Evolutionary conservation across 208 protist genomes (phyloP).

Genomic region (Leishmania aethiopica): DNA sequence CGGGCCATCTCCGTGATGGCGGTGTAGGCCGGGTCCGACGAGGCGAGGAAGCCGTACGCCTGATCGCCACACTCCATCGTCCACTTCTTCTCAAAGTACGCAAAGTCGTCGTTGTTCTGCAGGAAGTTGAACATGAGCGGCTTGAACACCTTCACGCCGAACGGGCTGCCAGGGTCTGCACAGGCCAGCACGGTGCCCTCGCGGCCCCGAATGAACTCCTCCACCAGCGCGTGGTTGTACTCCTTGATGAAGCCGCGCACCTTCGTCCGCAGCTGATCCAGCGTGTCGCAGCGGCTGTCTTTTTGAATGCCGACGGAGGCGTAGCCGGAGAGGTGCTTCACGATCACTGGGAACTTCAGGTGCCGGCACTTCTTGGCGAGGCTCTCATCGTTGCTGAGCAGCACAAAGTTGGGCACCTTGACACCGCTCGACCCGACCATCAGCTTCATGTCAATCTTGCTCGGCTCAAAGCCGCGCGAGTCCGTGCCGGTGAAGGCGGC

Average conservation of each 20-base stretch:
- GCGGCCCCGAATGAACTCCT: slow-evolving; percentile 87
- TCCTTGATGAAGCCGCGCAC: slow-evolving; percentile 71
- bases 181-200: slow-evolving; percentile 88
- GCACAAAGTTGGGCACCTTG: slow-evolving; percentile 80
- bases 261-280: slow-evolving; percentile 76
- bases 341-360: slow-evolving; percentile 89
- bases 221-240: slow-evolving; percentile 86
- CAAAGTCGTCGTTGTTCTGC: slow-evolving; percentile 78
- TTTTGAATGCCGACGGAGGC: slow-evolving; percentile 87
- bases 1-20: slow-evolving; percentile 77
- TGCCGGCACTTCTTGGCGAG: slow-evolving; percentile 86
- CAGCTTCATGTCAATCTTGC: slow-evolving; percentile 92
- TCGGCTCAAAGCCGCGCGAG: slow-evolving; percentile 85
- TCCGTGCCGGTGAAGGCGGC: slow-evolving; percentile 89
- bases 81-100: slow-evolving; percentile 92
- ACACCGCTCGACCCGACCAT: slow-evolving; percentile 79
- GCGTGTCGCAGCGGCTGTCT: slow-evolving; percentile 80
- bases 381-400: slow-evolving; percentile 66
- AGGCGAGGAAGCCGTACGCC: slow-evolving; percentile 66
- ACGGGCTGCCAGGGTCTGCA: slow-evolving; percentile 65
- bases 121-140: slow-evolving; percentile 89
- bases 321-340: slow-evolving; percentile 89
- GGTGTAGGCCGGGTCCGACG: slow-evolving; percentile 73
- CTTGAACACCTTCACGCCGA: slow-evolving; percentile 84
- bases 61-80: slow-evolving; percentile 67